A percentile compares a stretch with the other conserved stretches of the same genome.
Conservation (phyloP, 2,329 filamentous ascomycete genomes). For the Colletotrichum noveboracense region DNA sequence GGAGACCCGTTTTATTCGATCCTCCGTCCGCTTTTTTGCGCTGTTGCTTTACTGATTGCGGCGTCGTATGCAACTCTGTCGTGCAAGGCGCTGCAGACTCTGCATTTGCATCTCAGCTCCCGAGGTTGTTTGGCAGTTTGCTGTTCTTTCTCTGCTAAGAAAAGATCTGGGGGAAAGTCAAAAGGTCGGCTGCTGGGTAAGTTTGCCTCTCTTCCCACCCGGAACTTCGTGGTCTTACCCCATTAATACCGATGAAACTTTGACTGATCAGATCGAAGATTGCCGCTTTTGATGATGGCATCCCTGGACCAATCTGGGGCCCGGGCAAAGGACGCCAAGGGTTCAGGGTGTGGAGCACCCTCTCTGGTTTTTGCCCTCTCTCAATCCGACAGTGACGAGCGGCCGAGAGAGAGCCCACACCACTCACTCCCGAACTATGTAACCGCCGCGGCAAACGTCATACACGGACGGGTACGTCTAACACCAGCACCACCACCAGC, state of each 20-base stretch:
- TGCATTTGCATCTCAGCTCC: background rate
- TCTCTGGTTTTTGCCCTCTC: background rate
- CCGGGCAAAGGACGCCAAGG: conserved; percentile 10
- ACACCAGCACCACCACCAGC: background rate
- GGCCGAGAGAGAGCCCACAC: background rate
- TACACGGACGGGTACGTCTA: conserved; percentile 6
- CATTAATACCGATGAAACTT: background rate
- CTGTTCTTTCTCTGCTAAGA: background rate
- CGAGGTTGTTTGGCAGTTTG: background rate
- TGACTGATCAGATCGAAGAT: conserved; percentile 19
- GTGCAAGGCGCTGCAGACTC: background rate
- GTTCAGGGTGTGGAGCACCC: conserved; percentile 2
- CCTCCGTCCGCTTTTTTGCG: background rate
- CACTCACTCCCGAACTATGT: conserved; percentile 1
- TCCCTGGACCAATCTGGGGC: conserved; percentile 2
- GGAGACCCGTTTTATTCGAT: conserved; percentile 1
- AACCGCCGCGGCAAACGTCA: conserved; percentile 17
- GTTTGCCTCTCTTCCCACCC: background rate
- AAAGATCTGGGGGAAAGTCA: background rate
- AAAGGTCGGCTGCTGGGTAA: background rate
- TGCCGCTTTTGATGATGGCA: conserved; percentile 10
- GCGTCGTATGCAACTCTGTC: background rate
- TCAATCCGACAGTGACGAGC: conserved; percentile 18
- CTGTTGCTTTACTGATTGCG: background rate
- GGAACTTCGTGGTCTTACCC: background rate